Evolutionary conservation across 805 yeast species (phyloP).

Genomic region (Kuraishia piskuri): DNA sequence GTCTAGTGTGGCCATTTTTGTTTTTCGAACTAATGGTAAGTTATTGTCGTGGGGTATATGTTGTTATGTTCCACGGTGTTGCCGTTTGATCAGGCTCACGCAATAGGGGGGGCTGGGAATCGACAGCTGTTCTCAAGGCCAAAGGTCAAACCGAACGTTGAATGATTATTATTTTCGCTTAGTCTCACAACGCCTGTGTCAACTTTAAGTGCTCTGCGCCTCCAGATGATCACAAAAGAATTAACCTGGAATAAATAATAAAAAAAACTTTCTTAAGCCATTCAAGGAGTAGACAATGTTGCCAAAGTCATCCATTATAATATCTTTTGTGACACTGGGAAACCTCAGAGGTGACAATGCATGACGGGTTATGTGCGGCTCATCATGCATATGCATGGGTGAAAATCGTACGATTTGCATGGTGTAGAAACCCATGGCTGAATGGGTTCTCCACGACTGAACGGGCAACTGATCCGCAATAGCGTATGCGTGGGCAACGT

Average conservation of each 20-base stretch:
- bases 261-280: background rate
- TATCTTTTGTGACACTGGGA: background rate
- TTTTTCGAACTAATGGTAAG: no score
- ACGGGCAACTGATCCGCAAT: background rate
- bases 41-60: no score
- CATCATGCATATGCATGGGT: background rate
- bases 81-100: no score
- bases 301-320: background rate
- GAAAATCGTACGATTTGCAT: background rate
- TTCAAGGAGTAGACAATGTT: background rate
- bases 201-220: background rate
- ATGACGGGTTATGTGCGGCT: background rate
- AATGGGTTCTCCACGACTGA: background rate
- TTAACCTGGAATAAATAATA: background rate
- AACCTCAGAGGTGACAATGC: background rate
- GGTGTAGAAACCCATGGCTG: background rate
- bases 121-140: background rate
- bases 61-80: no score
- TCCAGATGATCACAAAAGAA: background rate
- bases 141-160: background rate
- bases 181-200: no score
- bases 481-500: no score
- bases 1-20: conserved; percentile 17
- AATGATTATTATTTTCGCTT: background rate
- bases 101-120: no score